Conservation (phyloP, 169 alveolate species). For the Cryptosporidium sp. region DNA sequence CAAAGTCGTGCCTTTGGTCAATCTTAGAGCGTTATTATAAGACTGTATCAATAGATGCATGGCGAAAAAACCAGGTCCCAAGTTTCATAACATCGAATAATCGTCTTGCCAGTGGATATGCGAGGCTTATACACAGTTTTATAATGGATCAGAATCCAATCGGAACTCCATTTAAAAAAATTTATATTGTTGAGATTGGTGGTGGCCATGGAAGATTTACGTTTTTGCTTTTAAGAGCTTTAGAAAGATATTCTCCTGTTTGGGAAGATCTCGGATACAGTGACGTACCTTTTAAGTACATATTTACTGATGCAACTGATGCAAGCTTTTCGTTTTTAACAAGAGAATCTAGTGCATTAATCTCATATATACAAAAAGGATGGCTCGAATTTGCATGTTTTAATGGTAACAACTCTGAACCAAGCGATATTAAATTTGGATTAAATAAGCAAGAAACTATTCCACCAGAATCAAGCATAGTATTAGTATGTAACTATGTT, state of each 20-base stretch:
- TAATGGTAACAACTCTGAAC: constrained; percentile 82
- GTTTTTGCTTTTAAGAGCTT: constrained; percentile 83
- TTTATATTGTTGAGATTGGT: constrained; percentile 83
- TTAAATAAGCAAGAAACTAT: constrained; percentile 76
- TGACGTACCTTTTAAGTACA: constrained; percentile 85
- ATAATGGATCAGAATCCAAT: constrained; percentile 82
- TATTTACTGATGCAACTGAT: constrained; percentile 85
- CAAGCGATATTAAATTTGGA: constrained; percentile 78
- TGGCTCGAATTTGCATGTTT: constrained; percentile 87
- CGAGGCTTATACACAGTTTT: constrained; percentile 83
- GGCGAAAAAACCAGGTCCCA: constrained; percentile 86
- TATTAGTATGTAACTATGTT: constrained; percentile 84
- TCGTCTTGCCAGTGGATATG: constrained; percentile 85
- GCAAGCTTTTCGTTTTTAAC: constrained; percentile 82
- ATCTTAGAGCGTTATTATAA: constrained; percentile 84
- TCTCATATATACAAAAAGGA: constrained; percentile 76
- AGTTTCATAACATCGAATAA: constrained; percentile 86
- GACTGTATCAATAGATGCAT: constrained; percentile 85
- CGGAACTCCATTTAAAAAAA: constrained; percentile 76
- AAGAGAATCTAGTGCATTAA: constrained; percentile 79
- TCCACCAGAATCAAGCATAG: constrained; percentile 82
- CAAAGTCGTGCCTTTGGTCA: constrained; percentile 85
- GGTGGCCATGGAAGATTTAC: constrained; percentile 88
- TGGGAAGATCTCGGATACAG: constrained; percentile 83
- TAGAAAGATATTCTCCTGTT: constrained; percentile 79